Evolutionary conservation across 129 eudicot species (phyloP), one percentile per base, ranked within the genome.

Genomic region (Lonicera japonica): DNA sequence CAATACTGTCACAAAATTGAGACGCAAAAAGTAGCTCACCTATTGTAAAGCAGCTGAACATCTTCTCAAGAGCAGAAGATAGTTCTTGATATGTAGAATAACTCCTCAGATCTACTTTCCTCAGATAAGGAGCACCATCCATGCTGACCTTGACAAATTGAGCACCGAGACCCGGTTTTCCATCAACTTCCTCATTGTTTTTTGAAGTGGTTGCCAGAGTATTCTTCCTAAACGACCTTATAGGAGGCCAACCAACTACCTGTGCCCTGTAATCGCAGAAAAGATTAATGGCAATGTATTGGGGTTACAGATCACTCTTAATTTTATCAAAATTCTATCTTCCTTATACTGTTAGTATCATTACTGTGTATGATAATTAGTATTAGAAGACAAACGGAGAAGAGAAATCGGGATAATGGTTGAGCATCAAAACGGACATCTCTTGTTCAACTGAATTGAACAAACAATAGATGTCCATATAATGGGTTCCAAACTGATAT

Each of bases 201-300:
- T 91, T 87, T 17, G 95, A 75, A 48, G 78, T 74, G 40, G 95
- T 79, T 0, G 98, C 88, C 56, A 91, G 63, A 14, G 90, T 73
- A 56, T 91, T 91, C 70, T 91, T 91, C 75, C 98, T 85, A 20
- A 79, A 91, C 9, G 87, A 75, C 69, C 98, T 78, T 58, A 91
- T 82, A 22, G 98, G 98, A 21, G 98, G 98, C 98, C 98, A 91
- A 51, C 98, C 98, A 63, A 91, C 96, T 60, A 91, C 98, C 73
- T 91, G 98, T 14, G 98, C 90, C 90, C 98, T 91, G 81, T 21
- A 65, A 65, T 1, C 19, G 40, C 57, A 54, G 21, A 21, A 2
- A 25, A 60, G 14, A 59, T 54, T 55, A 68, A 63, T 17, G 69
- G 29, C 36, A 29, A 29, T 2, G 36, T 29, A 29, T 6, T 29